A percentile compares a stretch with the other conserved stretches of the same genome.
Conservation (phyloP, 2,329 filamentous ascomycete genomes). For the Colletotrichum endophyticum region DNA sequence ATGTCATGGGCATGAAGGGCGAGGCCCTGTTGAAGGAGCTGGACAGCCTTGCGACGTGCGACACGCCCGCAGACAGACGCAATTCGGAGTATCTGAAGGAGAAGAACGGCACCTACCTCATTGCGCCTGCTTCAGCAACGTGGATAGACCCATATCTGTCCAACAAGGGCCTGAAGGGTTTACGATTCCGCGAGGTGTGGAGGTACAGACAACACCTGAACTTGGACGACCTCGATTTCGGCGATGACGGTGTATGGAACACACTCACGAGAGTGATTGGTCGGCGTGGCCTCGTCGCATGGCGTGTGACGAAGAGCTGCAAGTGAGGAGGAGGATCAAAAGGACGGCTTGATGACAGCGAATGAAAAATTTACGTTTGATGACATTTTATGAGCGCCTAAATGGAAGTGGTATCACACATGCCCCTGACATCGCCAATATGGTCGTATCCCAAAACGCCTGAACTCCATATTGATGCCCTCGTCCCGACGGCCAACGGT, state of each 20-base stretch:
- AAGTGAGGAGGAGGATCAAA: neutral
- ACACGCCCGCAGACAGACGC: slow-evolving; percentile 60
- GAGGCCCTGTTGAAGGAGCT: slow-evolving; percentile 65
- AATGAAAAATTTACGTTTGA: slow-evolving; percentile 14
- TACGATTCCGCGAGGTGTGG: slow-evolving; percentile 75
- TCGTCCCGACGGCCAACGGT: neutral
- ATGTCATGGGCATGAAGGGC: slow-evolving; percentile 76
- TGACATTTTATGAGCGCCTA: neutral
- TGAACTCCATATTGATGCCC: neutral
- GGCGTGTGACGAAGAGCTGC: slow-evolving; percentile 70
- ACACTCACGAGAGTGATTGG: slow-evolving; percentile 73
- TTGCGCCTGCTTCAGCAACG: slow-evolving; percentile 74
- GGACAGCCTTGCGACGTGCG: slow-evolving; percentile 64
- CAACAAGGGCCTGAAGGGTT: slow-evolving; percentile 62
- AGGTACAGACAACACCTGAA: slow-evolving; percentile 72
- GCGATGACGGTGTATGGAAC: slow-evolving; percentile 74
- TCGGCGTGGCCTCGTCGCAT: slow-evolving; percentile 64
- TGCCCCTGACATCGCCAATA: neutral
- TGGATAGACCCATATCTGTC: slow-evolving; percentile 69
- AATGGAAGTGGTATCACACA: slow-evolving; percentile 11
- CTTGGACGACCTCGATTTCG: slow-evolving; percentile 81
- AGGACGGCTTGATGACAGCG: neutral
- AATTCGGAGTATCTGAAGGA: slow-evolving; percentile 64
- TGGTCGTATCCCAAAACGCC: neutral
- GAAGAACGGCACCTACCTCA: slow-evolving; percentile 69